Base-by-base conservation (phyloP, 495 filamentous ascomycete species). In the Oleoguttula mirabilis region DNA sequence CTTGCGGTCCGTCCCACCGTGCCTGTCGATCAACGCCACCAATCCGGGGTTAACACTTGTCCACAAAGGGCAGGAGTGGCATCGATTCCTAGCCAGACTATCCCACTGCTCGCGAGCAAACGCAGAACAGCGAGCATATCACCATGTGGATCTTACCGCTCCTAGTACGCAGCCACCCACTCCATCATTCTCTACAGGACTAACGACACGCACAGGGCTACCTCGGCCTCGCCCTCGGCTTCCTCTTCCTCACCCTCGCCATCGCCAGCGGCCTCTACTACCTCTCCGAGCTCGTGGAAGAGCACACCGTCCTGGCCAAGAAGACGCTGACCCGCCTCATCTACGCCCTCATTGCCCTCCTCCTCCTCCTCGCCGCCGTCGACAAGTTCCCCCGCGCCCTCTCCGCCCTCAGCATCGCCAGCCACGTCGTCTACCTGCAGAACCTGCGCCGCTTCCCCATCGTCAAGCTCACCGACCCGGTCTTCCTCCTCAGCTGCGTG, bases 211-310 rank as follows among this genome's bases (percentile, higher is more conserved):
- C n/a, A 17, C 28, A 53, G 48, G 92, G 90, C 47, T 95, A 94
- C 54, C 58, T 88, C 21, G 90, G 90, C 54, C 72, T 92, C 41
- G 68, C 84, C 39, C 68, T 94, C 17, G 87, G 88, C 54, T 98
- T 98, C 60, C 72, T 73, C 36, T 96, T 98, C 66, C 71, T 98
- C 32, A 95, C 88, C 4, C 69, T 57, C 16, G 43, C 42, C 30
- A 48, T 55, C 94, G 90, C 90, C 24, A 94, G 86, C 17, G 92
- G 92, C 21, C 77, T 98, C 17, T 96, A 98, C 67, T 98, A 98
- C 60, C 82, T 98, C 35, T 95, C 90, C 1, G 90, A 98, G 63
- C 72, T 95, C 8, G 90, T 98, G 37, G 92, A 98, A 64, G 90
- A 98, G 57, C 88, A 96, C 58, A 96, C 87, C 10, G 88, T 96